A percentile compares a stretch with the other conserved stretches of the same genome.
Conservation (phyloP, 495 filamentous ascomycete genomes). For the Penicillium manginii region DNA sequence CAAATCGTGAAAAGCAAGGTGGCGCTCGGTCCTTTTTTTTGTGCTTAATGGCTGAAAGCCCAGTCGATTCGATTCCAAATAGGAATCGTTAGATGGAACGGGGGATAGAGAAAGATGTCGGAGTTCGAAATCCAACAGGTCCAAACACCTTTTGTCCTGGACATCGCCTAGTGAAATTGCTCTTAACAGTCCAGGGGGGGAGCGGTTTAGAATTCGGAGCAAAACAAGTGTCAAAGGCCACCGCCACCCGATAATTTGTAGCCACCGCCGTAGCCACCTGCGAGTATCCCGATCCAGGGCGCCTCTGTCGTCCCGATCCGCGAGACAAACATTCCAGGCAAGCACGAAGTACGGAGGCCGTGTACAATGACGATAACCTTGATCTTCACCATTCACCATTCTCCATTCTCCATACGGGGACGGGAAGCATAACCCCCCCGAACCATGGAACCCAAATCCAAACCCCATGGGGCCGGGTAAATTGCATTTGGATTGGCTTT, state of each 20-base stretch:
- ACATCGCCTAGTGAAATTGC: no score
- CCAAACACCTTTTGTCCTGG: background rate
- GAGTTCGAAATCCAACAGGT: background rate
- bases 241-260: conserved; percentile 10
- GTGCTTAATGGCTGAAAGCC: conserved; percentile 7
- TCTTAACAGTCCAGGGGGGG: no score
- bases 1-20: conserved; percentile 24
- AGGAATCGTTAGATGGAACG: background rate
- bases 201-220: no score
- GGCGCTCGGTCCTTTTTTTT: background rate
- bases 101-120: background rate
- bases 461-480: conserved; percentile 11
- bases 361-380: no score
- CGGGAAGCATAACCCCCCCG: background rate
- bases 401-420: background rate
- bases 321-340: background rate
- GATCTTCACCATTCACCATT: background rate
- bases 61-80: background rate
- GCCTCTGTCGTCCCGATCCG: background rate
- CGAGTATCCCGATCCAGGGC: background rate
- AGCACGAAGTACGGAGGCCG: background rate
- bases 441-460: conserved; percentile 11
- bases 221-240: background rate
- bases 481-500: background rate
- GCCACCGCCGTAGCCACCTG: conserved; percentile 11